Base-by-base conservation (phyloP, 2,329 filamentous ascomycete genomes). In the Colletotrichum sp. region DNA sequence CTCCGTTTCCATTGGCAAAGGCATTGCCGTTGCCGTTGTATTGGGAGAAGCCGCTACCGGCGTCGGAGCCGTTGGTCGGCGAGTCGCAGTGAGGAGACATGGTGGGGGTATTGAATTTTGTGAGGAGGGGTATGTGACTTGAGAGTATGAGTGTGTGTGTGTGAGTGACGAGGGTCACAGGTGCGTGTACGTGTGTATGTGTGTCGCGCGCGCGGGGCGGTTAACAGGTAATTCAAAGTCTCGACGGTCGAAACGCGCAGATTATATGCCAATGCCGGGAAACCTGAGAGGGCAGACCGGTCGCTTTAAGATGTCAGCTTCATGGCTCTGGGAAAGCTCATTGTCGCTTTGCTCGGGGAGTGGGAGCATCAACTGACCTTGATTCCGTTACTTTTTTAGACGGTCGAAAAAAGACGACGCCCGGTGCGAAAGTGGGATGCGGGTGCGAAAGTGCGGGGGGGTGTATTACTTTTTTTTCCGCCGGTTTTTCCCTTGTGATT, bases 41-140 rank as follows among this genome's bases (percentile, higher is more conserved):
- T 6, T 65, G 65, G 4, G 73, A 71, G 65, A 75, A 71, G 67
- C 72, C 67, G 68, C 71, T 76, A 43, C 34, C 69, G 52, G 73
- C 64, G 21, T 71, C 72, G 63, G 75, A 75, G 78, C 81, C 79
- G 67, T 79, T 79, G 70, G 82, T 78, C 63, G 79, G 78, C 64
- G 83, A 75, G 63, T 85, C 84, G 77, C 83, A 83, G 75, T 85
- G 83, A 71, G 84, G 83, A 60, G 83, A 81, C 84, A 85, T 85
- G 70, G 68, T 81, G 16, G 77, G 76, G 79, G 77, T 30, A 26
- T 60, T 52, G 52, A 24, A 16, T 24, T 26, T 69, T 66, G 43
- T 72, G 21, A 34, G 36, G 64, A 18, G 60, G 70, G 24, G 16
- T 8, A 38, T 13, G 30, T 21, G 28, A 21, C 6, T 13, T 32